A percentile compares a stretch with the other conserved stretches of the same genome.
These are phyloP conservation scores for Acaromyces ingoldii DNA, from an alignment of 1,284 basidiomycete genomes.

Conservation along the genomic window DNA sequence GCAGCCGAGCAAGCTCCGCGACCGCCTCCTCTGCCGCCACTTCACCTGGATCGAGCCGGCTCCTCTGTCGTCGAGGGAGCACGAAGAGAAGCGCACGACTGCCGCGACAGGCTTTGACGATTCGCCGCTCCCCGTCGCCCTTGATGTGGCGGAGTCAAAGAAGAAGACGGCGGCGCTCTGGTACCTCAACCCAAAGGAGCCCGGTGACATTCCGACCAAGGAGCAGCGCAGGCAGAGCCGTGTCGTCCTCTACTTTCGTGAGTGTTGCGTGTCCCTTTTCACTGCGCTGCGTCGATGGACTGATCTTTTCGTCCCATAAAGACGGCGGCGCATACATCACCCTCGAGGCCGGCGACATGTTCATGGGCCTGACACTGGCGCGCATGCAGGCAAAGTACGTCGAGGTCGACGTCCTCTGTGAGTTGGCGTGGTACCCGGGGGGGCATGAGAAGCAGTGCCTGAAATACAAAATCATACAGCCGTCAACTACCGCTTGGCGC, in stretches of 20 bases:
- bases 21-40: not conserved
- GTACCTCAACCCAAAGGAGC: conserved; percentile 1
- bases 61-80: not conserved
- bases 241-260: conserved; percentile 44
- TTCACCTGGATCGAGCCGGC: conserved; percentile 5
- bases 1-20: not conserved
- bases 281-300: not conserved
- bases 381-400: conserved; percentile 23
- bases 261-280: not conserved
- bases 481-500: conserved; percentile 47
- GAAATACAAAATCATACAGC: conserved; percentile 2
- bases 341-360: conserved; percentile 40
- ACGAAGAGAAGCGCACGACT: not conserved
- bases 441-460: not conserved
- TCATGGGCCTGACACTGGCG: conserved; percentile 39
- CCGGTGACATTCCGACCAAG: too few species aligned
- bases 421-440: not conserved
- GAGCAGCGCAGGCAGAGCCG: conserved; percentile 12
- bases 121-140: not conserved
- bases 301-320: not conserved
- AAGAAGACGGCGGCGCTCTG: conserved; percentile 1
- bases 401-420: conserved; percentile 39
- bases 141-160: not conserved
- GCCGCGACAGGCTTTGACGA: too few species aligned
- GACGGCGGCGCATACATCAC: conserved; percentile 46